Evolutionary conservation across 2,329 filamentous ascomycete genomes (phyloP).

Genomic region (Falciphora oryzae): DNA sequence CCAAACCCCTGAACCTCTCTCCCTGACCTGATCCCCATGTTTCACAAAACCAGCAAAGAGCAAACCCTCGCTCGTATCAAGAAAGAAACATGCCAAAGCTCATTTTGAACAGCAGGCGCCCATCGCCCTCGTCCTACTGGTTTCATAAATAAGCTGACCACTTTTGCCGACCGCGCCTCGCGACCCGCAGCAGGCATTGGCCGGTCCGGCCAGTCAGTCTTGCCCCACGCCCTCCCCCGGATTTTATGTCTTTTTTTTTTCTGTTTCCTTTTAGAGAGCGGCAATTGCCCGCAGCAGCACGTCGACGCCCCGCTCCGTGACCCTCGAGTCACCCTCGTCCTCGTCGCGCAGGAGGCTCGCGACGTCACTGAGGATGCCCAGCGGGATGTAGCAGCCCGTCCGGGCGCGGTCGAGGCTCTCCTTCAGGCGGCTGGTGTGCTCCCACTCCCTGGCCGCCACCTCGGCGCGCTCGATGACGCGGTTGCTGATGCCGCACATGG

Average conservation of each 20-base stretch:
- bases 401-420: slow-evolving; percentile 80
- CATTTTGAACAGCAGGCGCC: not conserved
- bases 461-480: slow-evolving; percentile 84
- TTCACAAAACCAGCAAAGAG: not conserved
- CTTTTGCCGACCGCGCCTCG: not conserved
- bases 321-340: slow-evolving; percentile 28
- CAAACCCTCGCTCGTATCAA: not conserved
- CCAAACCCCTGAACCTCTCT: not conserved
- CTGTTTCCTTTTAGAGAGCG: slow-evolving; percentile 35
- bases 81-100: not conserved
- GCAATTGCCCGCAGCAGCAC: slow-evolving; percentile 57
- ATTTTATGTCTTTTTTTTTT: not conserved
- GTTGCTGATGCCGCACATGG: slow-evolving; percentile 90
- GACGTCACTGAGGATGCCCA: slow-evolving; percentile 85
- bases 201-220: not conserved
- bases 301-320: slow-evolving; percentile 47
- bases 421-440: slow-evolving; percentile 86
- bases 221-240: not conserved
- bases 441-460: slow-evolving; percentile 84
- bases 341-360: slow-evolving; percentile 65
- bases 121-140: too few species aligned
- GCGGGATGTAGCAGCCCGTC: slow-evolving; percentile 72
- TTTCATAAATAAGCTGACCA: not conserved
- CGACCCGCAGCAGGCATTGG: too few species aligned
- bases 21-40: not conserved